A percentile compares a stretch with the other conserved stretches of the same genome.
Conservation (phyloP, 176 grass and related monocot species). For the Paspalum notatum region DNA sequence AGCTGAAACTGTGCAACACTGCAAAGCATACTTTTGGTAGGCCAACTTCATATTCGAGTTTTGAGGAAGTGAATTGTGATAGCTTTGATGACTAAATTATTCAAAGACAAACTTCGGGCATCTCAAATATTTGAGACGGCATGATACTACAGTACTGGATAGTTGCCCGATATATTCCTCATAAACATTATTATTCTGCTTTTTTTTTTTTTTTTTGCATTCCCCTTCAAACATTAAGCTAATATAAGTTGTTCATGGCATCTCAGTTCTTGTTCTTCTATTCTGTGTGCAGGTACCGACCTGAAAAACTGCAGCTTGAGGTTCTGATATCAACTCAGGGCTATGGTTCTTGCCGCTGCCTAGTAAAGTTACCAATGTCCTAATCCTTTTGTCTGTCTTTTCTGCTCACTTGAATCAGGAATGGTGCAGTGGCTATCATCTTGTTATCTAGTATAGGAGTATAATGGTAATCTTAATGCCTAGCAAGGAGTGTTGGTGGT, state of each 20-base stretch:
- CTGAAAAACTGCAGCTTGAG: conserved; percentile 74
- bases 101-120: no score
- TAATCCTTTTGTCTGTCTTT: no score
- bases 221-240: background rate
- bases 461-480: no score
- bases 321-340: conserved; percentile 60
- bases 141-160: background rate
- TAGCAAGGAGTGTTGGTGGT: no score
- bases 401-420: no score
- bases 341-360: no score
- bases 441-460: no score
- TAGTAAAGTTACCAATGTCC: no score
- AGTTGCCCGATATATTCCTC: background rate
- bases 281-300: conserved; percentile 58
- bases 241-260: background rate
- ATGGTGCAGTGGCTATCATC: no score
- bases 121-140: background rate
- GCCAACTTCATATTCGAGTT: background rate
- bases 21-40: background rate
- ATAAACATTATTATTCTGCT: background rate
- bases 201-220: background rate
- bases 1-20: background rate
- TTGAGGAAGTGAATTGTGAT: background rate
- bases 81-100: background rate
- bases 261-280: background rate